Base-by-base conservation (phyloP, 495 filamentous ascomycete genomes). In the Hypoxylon crocopeplum region DNA sequence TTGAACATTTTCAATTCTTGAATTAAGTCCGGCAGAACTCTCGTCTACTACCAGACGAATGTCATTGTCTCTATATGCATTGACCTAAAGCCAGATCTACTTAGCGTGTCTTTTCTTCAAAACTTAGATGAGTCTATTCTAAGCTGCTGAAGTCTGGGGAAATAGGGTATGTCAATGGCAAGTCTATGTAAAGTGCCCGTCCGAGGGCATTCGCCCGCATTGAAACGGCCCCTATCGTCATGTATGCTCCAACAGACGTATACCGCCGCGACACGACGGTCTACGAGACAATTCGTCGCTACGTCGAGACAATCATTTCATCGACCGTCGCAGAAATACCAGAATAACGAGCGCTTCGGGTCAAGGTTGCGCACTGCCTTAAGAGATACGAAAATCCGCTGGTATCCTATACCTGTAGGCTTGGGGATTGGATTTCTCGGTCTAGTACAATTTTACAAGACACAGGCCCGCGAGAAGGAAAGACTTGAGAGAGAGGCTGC, bases 341-440 rank as follows among this genome's bases (percentile, higher is more conserved):
- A 70, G 22, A 71, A 77, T 42, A 66, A 72, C 37, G 76, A 76
- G 10, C 67, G 67, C 41, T 74, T 77, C 60, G 68, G 69, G 13
- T 71, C 73, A 25, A 72, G 70, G n/a, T 65, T 73, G 32, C 63
- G 69, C 0, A 49, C 36, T 17, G 70, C 76, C 86, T 56, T 84
- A 82, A 41, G 68, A 48, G 67, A 87, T 56, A 95, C 90, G 22
- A 94, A 88, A 64, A 82, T 96, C 44, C 84, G 90, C 81, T 98
- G 94, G 94, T 88, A 93, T 75, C 90, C 90, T n/a, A 98, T 98
- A 68, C 95, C 94, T 16, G 84, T 96, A 29, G 91, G 87, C 7
- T 79, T 98, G 4, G 94, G 94, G 36, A 88, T 98, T 59, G 91
- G 82, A 32, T 91, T 97, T 39, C 78, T 98, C 8, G 95, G 93